Percentiles rank a stretch among this genome's conserved stretches.
Conservation (phyloP, 2,329 filamentous ascomycete genomes). For the Aspergillus pseudoterreus region DNA sequence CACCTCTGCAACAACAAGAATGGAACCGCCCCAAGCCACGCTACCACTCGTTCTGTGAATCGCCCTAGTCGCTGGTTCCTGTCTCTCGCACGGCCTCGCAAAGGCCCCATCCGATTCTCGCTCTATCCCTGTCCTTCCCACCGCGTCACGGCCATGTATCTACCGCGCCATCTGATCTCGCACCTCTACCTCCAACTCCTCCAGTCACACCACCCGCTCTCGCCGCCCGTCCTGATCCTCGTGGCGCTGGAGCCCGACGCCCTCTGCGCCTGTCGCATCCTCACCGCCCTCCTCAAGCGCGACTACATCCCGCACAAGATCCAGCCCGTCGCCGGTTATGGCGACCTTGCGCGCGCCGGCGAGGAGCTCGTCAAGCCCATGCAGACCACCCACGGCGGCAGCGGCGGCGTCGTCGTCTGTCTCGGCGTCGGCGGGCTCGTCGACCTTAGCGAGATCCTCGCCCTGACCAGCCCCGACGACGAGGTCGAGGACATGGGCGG, state of each 20-base stretch:
- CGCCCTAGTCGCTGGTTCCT: neutral
- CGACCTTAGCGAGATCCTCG: constrained; percentile 76
- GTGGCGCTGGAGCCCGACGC: constrained; percentile 93
- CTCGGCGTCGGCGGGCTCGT: constrained; percentile 89
- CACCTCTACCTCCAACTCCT: constrained; percentile 90
- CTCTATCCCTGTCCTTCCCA: neutral
- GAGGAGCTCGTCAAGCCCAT: constrained; percentile 77
- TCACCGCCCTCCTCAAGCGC: constrained; percentile 88
- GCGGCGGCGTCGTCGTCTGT: constrained; percentile 85
- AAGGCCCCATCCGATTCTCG: neutral
- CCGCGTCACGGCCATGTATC: constrained; percentile 66
- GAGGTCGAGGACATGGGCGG: constrained; percentile 63
- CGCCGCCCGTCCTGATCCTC: constrained; percentile 84
- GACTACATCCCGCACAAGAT: constrained; percentile 98
- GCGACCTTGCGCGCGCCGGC: constrained; percentile 76
- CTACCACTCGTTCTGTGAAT: neutral
- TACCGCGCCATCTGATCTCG: constrained; percentile 82
- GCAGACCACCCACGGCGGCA: constrained; percentile 79
- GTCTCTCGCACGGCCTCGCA: neutral
- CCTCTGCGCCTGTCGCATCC: constrained; percentile 89
- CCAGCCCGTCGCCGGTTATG: constrained; percentile 89
- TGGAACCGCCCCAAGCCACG: too few species aligned
- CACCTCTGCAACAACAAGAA: neutral
- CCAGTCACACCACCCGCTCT: constrained; percentile 80
- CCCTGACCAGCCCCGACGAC: constrained; percentile 67